These are phyloP conservation scores for Wickerhamiella kurtzmanii DNA, from an alignment of 805 yeast species.

Conservation along the genomic window DNA sequence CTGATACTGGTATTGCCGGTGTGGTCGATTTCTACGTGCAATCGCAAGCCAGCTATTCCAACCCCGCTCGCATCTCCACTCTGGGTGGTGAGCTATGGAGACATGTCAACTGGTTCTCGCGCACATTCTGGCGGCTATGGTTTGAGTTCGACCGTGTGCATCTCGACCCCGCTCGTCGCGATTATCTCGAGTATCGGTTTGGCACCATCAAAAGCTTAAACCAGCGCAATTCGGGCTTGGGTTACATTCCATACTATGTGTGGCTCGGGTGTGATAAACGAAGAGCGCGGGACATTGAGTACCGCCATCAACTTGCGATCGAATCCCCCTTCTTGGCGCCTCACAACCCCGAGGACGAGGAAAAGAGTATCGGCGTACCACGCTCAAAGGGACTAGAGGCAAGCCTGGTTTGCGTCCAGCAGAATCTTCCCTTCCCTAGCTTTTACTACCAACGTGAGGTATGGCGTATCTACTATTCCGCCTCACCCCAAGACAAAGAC, in stretches of 20 bases:
- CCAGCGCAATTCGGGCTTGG: slow-evolving; percentile 48
- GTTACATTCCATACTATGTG: slow-evolving; percentile 68
- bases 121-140: slow-evolving; percentile 82
- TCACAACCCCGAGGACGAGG: background rate
- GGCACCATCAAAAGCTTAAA: slow-evolving; percentile 70
- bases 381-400: slow-evolving; percentile 61
- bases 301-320: slow-evolving; percentile 57
- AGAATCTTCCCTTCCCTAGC: slow-evolving; percentile 66
- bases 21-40: slow-evolving; percentile 76
- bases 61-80: slow-evolving; percentile 44
- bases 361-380: background rate
- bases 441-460: slow-evolving; percentile 63
- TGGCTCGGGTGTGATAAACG: slow-evolving; percentile 67
- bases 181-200: slow-evolving; percentile 66
- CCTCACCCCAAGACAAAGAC: slow-evolving; percentile 52
- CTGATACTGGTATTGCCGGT: slow-evolving; percentile 44
- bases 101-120: slow-evolving; percentile 60
- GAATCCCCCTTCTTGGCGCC: slow-evolving; percentile 76
- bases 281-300: slow-evolving; percentile 34
- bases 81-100: slow-evolving; percentile 61
- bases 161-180: slow-evolving; percentile 68
- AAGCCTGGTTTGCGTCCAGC: slow-evolving; percentile 45
- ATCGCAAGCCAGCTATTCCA: slow-evolving; percentile 46
- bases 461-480: slow-evolving; percentile 68
- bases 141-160: slow-evolving; percentile 73